Base-by-base conservation (phyloP, 2,329 filamentous ascomycete species). In the Aspergillus fructus region DNA sequence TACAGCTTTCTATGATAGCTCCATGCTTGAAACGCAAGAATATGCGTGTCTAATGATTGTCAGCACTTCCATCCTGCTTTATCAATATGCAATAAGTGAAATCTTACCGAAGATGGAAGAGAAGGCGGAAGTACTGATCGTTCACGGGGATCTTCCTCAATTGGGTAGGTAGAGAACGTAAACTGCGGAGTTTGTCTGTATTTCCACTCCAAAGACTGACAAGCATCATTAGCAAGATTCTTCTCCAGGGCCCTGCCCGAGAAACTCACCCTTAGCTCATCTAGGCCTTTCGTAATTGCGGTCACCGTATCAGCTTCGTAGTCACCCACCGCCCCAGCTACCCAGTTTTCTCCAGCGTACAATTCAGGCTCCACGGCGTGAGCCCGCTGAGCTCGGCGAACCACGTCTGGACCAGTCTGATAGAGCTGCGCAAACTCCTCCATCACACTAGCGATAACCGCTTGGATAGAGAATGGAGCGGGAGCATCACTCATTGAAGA, bases 151-250 rank as follows among this genome's bases (percentile, higher is more conserved):
- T 89, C 80, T 42, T 85, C 78, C 61, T 85, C 78, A 60, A 81
- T 82, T 39, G 87, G 75, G 71, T 83, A 77, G 3, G 83, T 86
- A 3, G 84, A 85, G 64, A 93, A 86, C 7, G 83, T 85, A 71
- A 96, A 97, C 55, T 88, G 87, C 1, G 93, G 93, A 2, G 93
- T 96, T 75, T 96, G 92, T 2, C 84, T 84, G 74, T 89, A 96
- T 57, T 89, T 88, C 91, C 92, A 97, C 66, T 75, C 73, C 54
- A 64, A 46, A 42, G 71, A 81, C 68, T 80, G 65, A 51, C 5
- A 50, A 37, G 21, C 15, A 19, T 23, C 4, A 34, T 55, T 19
- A 59, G 50, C 43, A 49, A 12, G 24, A 24, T 23, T 13, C 46
- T 19, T 34, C 17, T 30, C 24, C 6, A 27, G 39, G 6, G 5